Conservation (phyloP, 139 green algal species). For the Chlamydomonas sphaeroides region DNA sequence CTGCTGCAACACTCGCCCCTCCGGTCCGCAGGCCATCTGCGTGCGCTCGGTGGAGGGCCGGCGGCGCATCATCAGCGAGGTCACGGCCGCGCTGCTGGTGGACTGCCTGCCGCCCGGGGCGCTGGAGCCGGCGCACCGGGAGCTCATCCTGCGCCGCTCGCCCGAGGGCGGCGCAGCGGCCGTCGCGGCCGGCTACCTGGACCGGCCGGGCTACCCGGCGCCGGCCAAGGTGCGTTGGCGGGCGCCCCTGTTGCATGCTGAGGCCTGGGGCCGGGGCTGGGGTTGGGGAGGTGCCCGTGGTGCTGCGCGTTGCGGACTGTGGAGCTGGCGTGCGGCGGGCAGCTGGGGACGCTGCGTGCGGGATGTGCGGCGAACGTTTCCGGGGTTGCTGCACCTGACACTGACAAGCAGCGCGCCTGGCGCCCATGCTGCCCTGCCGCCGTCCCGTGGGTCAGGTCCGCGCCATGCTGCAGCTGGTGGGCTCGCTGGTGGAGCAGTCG, state of each 20-base stretch:
- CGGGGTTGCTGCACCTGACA: not conserved
- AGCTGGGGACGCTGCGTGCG: too few species aligned
- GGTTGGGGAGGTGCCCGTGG: too few species aligned
- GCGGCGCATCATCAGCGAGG: slow-evolving; percentile 78
- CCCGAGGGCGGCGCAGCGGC: not conserved
- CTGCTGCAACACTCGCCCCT: not conserved
- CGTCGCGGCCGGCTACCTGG: not conserved
- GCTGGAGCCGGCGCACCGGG: slow-evolving; percentile 9
- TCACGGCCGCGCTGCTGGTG: slow-evolving; percentile 66
- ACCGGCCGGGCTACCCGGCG: not conserved
- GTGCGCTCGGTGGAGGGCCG: slow-evolving; percentile 85
- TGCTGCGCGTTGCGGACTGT: too few species aligned
- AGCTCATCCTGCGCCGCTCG: slow-evolving; percentile 13
- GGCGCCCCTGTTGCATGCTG: too few species aligned
- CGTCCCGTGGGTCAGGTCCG: slow-evolving; percentile 63
- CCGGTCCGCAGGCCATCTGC: slow-evolving; percentile 62
- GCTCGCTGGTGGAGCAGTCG: slow-evolving; percentile 37
- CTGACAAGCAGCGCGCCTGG: not conserved
- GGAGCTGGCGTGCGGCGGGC: too few species aligned
- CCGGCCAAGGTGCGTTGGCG: slow-evolving; percentile 1
- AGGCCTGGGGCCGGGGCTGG: too few species aligned
- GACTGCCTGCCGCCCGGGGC: slow-evolving; percentile 1
- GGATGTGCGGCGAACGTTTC: too few species aligned
- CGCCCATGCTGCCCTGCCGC: not conserved
- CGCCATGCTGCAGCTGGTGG: slow-evolving; percentile 62